Base-by-base conservation (phyloP, 352 stramenopile genomes). In the Phytopythium oedochilum region DNA sequence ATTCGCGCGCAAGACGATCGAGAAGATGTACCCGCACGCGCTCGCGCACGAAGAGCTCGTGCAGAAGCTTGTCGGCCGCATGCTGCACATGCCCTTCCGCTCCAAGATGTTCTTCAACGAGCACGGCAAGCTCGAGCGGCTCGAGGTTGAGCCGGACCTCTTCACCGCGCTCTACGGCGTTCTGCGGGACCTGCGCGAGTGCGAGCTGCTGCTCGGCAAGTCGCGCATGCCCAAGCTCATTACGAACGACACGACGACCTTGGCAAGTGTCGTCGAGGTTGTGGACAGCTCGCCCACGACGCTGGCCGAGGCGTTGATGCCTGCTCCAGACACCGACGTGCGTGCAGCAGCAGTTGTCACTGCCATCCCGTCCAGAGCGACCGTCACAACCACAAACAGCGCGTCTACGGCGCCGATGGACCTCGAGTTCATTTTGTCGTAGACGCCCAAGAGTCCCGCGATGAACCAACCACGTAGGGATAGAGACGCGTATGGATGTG, bases 71-170 rank as follows among this genome's bases (percentile, higher is more conserved):
- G 47, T 88, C 22, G 73, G 72, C 22, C 59, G 63, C 34, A 59
- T 83, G 44, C 40, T 86, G 14, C 60, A 73, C 12, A 60, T 81
- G 28, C 64, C 55, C 31, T 83, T 69, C 57, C 64, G 48, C 23
- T 68, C 73, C 35, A 47, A 70, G 12, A 79, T 83, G 44, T 70
- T 69, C 56, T 83, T 86, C 25, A 75, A 67, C 25, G 57, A 36
- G 8, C 36, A 57, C 22, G 60, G 59, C 29, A 75, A 63, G 22
- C 59, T 76, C 43, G 63, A 78, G 23, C 52, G 51, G 9, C 70
- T 74, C 45, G 64, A 72, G 34, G 60, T 76, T 42, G 61, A 70
- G 26, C 68, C 73, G 3, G 73, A 83, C 38, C 65, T 82, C 28
- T 63, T 86, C 2, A 39, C 58, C 8, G 72, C 64, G 7, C 43